phyloP scores from a whole-genome alignment of 2,329 filamentous ascomycete genomes.

The Fusarium pseudoanthophilum region DNA sequence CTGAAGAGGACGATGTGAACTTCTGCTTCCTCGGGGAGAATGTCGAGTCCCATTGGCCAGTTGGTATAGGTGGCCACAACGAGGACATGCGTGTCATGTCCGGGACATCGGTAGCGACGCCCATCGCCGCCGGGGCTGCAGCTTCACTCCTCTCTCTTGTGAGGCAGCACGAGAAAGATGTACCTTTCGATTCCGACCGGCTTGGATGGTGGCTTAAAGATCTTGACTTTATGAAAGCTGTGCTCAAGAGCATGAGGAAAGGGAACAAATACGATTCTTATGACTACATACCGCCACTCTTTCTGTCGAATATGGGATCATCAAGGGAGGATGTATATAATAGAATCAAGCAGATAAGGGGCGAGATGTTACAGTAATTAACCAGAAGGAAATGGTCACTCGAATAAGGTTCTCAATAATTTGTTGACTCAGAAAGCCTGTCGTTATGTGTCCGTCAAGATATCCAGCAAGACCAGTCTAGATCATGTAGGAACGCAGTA shows the following conservation, averaged over 20 bases:
- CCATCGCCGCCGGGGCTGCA: neutral
- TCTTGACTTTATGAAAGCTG: neutral
- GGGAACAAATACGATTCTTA: neutral
- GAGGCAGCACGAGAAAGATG: neutral
- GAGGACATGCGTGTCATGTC: neutral
- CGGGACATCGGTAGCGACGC: neutral
- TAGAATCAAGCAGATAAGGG: neutral
- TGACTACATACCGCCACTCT: neutral
- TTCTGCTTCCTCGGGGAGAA: slow-evolving; percentile 10
- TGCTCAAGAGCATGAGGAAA: neutral
- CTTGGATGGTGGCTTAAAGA: neutral
- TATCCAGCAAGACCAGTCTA: neutral
- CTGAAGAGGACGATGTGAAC: neutral
- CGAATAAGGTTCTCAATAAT: neutral
- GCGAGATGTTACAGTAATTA: neutral
- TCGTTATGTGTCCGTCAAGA: neutral
- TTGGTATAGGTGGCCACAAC: neutral
- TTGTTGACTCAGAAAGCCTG: neutral
- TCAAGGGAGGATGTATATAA: neutral
- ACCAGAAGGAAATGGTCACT: neutral
- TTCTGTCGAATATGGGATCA: neutral
- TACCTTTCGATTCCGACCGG: neutral
- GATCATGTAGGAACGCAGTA: neutral
- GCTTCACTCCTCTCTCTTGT: neutral
- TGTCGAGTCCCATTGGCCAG: slow-evolving; percentile 19